Percentiles rank a stretch among this genome's conserved stretches.
Evolutionary conservation across 2,329 filamentous ascomycete species (phyloP).

Genomic region (Aspergillus thermomutatus): DNA sequence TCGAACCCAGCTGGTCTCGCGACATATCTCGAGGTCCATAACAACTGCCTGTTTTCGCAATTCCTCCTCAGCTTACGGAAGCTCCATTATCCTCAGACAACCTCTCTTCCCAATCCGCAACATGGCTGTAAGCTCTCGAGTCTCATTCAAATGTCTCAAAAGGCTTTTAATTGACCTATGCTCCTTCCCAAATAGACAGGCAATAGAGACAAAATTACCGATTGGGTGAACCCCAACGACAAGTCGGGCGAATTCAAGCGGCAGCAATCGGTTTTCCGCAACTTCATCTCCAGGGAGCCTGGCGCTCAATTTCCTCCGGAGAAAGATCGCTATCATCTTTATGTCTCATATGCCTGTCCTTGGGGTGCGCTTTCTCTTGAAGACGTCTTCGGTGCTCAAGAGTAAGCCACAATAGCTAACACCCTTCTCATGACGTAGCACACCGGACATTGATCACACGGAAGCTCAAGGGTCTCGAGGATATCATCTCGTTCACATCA

Average conservation of each 20-base stretch:
- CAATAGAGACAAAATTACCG: conserved; percentile 60
- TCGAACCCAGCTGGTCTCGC: conserved; percentile 19
- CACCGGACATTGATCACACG: conserved; percentile 83
- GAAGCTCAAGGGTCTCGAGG: conserved; percentile 86
- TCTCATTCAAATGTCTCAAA: background rate
- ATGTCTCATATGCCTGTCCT: conserved; percentile 89
- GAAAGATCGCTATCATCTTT: conserved; percentile 89
- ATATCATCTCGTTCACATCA: conserved; percentile 72
- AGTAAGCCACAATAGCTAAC: conserved; percentile 16
- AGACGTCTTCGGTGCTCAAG: background rate
- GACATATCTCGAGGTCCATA: conserved; percentile 16
- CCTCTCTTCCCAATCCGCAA: conserved; percentile 18
- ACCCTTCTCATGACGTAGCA: conserved; percentile 47
- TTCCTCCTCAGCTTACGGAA: conserved; percentile 10
- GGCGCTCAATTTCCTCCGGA: conserved; percentile 78
- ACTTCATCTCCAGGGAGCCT: conserved; percentile 69
- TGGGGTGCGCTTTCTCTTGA: conserved; percentile 56
- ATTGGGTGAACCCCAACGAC: conserved; percentile 77
- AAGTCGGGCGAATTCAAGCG: conserved; percentile 90
- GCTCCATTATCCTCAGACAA: conserved; percentile 19
- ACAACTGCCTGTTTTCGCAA: conserved; percentile 8
- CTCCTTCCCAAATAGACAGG: conserved; percentile 16
- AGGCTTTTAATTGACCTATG: background rate
- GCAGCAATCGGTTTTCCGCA: conserved; percentile 76
- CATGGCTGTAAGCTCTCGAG: conserved; percentile 32